These are phyloP conservation scores for Euptelea pleiosperma DNA, from an alignment of 164 flowering plant species.

Conservation along the genomic window DNA sequence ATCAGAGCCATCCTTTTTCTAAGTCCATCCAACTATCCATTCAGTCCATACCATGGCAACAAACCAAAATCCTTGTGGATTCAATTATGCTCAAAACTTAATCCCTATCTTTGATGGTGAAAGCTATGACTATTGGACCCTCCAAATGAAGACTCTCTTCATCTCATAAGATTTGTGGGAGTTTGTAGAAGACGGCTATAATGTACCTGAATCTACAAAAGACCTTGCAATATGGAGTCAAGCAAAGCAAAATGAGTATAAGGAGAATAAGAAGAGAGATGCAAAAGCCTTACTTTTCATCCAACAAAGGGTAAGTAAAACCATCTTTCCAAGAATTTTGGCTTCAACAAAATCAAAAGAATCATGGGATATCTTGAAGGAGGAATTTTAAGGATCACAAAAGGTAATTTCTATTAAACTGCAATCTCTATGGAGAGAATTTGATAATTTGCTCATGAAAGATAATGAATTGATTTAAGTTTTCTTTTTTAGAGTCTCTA, in stretches of 20 bases:
- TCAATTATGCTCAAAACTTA: too few species aligned
- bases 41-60: too few species aligned
- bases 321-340: constrained; percentile 7
- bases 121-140: constrained; percentile 13
- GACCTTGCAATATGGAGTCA: neutral
- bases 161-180: constrained; percentile 14
- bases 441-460: constrained; percentile 16
- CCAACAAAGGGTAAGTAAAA: constrained; percentile 19
- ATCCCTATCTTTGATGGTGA: constrained; percentile 10
- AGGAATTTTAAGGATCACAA: constrained; percentile 9
- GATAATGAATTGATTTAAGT: constrained; percentile 10
- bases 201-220: neutral
- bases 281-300: constrained; percentile 12
- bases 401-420: constrained; percentile 17
- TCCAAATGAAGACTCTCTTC: constrained; percentile 9
- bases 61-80: too few species aligned
- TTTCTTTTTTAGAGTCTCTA: constrained; percentile 9
- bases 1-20: too few species aligned
- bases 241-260: constrained; percentile 5
- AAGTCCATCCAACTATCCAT: too few species aligned
- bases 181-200: constrained; percentile 7
- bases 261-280: constrained; percentile 13
- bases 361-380: constrained; percentile 10
- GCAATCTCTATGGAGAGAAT: constrained; percentile 19
- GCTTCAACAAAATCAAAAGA: constrained; percentile 8